These are phyloP conservation scores for Fusarium tricinctum DNA, from an alignment of 2,329 filamentous ascomycete genomes.

Conservation along the genomic window DNA sequence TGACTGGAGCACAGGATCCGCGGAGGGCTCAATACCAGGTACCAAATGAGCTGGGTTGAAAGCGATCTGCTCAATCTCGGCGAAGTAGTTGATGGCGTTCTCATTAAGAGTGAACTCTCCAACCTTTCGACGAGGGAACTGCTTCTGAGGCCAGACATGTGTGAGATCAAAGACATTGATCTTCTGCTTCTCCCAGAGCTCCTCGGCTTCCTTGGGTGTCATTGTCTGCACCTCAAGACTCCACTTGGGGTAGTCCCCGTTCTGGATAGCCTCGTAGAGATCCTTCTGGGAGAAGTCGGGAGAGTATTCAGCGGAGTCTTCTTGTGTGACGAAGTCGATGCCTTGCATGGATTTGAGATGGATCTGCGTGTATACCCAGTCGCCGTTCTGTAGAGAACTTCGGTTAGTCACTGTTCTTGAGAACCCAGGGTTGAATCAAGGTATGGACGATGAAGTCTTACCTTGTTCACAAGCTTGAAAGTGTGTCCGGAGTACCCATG, in stretches of 20 bases:
- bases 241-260: slow-evolving; percentile 65
- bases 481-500: slow-evolving; percentile 31
- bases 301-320: slow-evolving; percentile 17
- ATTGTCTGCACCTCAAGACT: slow-evolving; percentile 64
- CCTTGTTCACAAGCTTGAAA: slow-evolving; percentile 18
- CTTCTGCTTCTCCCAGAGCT: slow-evolving; percentile 46
- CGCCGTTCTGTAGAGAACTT: neutral
- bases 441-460: neutral
- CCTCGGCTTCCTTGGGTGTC: slow-evolving; percentile 33
- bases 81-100: slow-evolving; percentile 72
- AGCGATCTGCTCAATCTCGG: slow-evolving; percentile 76
- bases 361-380: slow-evolving; percentile 32
- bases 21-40: slow-evolving; percentile 72
- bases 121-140: slow-evolving; percentile 55
- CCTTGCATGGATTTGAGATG: slow-evolving; percentile 41
- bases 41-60: slow-evolving; percentile 76
- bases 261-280: slow-evolving; percentile 34
- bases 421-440: no score
- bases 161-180: slow-evolving; percentile 73
- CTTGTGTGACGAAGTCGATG: slow-evolving; percentile 28
- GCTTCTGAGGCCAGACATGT: slow-evolving; percentile 64
- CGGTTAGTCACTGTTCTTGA: neutral
- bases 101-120: slow-evolving; percentile 77
- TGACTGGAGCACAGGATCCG: slow-evolving; percentile 73
- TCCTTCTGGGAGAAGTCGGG: slow-evolving; percentile 38